Conservation (phyloP, 2,329 filamentous ascomycete genomes). For the Ceratocystis ficicola region DNA sequence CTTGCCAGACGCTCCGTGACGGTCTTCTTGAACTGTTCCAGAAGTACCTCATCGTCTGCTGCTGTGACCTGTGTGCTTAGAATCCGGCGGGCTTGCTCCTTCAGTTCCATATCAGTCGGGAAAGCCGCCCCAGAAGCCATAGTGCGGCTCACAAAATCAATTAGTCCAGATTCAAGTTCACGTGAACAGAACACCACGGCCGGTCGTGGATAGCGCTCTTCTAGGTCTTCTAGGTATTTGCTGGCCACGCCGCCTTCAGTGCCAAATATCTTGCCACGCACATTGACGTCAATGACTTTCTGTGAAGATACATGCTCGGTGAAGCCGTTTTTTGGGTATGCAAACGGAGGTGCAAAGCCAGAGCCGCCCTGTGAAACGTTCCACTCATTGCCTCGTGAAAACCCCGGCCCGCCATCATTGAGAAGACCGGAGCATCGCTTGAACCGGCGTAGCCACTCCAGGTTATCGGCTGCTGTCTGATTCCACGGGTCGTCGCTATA, state of each 20-base stretch:
- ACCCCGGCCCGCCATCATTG: conserved; percentile 38
- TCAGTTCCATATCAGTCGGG: conserved; percentile 39
- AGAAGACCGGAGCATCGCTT: conserved; percentile 46
- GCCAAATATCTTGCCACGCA: conserved; percentile 33
- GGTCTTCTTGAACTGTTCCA: conserved; percentile 41
- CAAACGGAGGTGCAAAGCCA: conserved; percentile 45
- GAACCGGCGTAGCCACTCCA: conserved; percentile 51
- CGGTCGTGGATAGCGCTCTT: conserved; percentile 35
- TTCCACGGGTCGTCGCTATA: conserved; percentile 51
- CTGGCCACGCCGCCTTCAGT: conserved; percentile 37
- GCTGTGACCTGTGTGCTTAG: conserved; percentile 37
- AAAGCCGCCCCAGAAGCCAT: conserved; percentile 32
- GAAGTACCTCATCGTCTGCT: conserved; percentile 42
- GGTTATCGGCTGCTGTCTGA: conserved; percentile 51
- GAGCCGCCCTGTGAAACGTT: conserved; percentile 39
- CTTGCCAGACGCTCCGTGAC: conserved; percentile 8
- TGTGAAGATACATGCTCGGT: conserved; percentile 26
- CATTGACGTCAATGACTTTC: conserved; percentile 28
- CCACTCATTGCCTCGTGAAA: conserved; percentile 33
- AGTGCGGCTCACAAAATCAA: conserved; percentile 36
- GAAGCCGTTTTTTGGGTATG: conserved; percentile 32
- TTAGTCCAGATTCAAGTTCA: conserved; percentile 45
- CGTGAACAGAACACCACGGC: conserved; percentile 46
- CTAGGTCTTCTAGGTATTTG: conserved; percentile 37
- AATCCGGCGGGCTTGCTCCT: conserved; percentile 38